Percentiles rank a stretch among this genome's conserved stretches.
phyloP scores from a whole-genome alignment of 805 yeast species.

The Suhomyces sp. region DNA sequence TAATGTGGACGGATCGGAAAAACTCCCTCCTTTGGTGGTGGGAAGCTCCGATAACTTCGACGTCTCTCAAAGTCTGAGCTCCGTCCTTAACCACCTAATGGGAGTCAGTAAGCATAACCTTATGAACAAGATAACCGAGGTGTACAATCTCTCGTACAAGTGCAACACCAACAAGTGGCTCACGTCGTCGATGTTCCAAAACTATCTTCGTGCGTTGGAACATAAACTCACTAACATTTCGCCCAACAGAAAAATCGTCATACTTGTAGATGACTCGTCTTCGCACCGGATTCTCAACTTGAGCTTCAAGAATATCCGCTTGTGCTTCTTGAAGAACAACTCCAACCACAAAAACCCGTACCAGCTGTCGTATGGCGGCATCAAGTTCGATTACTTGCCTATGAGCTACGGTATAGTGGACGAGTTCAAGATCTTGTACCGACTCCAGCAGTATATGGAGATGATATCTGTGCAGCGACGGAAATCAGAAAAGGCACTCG shows the following conservation, averaged over 20 bases:
- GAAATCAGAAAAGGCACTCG: conserved; percentile 15
- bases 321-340: conserved; percentile 38
- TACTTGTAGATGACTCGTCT: conserved; percentile 59
- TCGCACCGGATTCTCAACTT: conserved; percentile 53
- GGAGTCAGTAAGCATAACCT: conserved; percentile 13
- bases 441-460: conserved; percentile 54
- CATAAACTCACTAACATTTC: conserved; percentile 49
- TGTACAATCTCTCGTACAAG: conserved; percentile 52
- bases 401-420: conserved; percentile 63
- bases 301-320: conserved; percentile 33
- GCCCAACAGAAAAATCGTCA: conserved; percentile 47
- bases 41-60: conserved; percentile 53
- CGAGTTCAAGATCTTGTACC: conserved; percentile 56
- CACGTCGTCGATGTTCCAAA: conserved; percentile 59
- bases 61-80: conserved; percentile 24
- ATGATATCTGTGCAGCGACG: conserved; percentile 36
- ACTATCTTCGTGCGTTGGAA: conserved; percentile 58
- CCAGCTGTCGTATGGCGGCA: conserved; percentile 37
- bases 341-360: conserved; percentile 36
- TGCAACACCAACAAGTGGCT: conserved; percentile 62
- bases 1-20: conserved; percentile 62
- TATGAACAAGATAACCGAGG: conserved; percentile 43
- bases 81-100: conserved; percentile 12
- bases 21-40: conserved; percentile 56
- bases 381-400: conserved; percentile 54